Conservation (phyloP, 805 yeast species). For the Myxozyma kluyveri region DNA sequence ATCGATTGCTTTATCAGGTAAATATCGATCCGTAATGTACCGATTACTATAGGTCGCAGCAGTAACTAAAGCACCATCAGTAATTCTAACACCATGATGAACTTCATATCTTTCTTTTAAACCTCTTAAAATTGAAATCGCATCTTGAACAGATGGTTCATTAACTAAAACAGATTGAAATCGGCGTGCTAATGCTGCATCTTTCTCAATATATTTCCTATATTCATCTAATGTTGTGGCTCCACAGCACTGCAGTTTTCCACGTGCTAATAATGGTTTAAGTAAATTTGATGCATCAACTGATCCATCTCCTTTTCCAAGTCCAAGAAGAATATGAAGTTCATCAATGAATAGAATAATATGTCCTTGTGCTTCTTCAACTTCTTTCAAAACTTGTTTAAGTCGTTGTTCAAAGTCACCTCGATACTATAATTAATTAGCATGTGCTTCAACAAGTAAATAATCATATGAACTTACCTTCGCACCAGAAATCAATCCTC, state of each 20-base stretch:
- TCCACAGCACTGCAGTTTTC: conserved; percentile 87
- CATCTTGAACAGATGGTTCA: conserved; percentile 88
- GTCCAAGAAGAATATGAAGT: conserved; percentile 80
- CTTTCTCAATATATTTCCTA: conserved; percentile 89
- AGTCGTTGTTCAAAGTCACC: conserved; percentile 95
- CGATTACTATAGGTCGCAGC: conserved; percentile 89
- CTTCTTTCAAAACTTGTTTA: conserved; percentile 75
- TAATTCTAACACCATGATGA: conserved; percentile 93
- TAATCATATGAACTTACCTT: conserved; percentile 41
- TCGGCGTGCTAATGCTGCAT: conserved; percentile 91
- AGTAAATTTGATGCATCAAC: conserved; percentile 92
- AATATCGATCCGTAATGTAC: conserved; percentile 83
- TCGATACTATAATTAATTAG: conserved; percentile 47
- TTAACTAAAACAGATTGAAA: conserved; percentile 82
- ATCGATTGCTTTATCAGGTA: conserved; percentile 97
- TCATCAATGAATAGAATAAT: conserved; percentile 87
- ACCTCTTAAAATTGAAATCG: conserved; percentile 89
- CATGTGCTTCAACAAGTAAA: neutral
- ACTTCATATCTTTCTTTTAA: conserved; percentile 92
- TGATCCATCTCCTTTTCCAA: conserved; percentile 91
- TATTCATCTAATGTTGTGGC: conserved; percentile 96
- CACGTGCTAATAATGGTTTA: conserved; percentile 92
- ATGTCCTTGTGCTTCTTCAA: conserved; percentile 71
- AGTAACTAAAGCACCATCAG: conserved; percentile 88
- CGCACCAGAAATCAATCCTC: conserved; percentile 89